Base-by-base conservation (phyloP, 306 rosid genomes). In the Dalbergia cultrata region DNA sequence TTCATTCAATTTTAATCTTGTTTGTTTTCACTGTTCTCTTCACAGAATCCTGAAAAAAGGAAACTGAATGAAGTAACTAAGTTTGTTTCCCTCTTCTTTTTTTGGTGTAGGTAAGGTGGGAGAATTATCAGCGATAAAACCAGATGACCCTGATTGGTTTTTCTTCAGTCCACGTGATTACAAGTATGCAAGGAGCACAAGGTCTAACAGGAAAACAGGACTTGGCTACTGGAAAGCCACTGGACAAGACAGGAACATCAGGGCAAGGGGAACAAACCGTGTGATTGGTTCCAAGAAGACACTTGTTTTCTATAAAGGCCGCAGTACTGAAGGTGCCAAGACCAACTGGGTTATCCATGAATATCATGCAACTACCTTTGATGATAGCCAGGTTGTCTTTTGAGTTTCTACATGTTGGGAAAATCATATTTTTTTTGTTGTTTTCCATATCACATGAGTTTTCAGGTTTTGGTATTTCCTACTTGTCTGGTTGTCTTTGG, bases 161-260 rank as follows among this genome's bases (percentile, higher is more conserved):
- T 94, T 91, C 87, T 85, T 92, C 63, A 73, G 79, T 78, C 80
- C 66, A 6, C 80, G 31, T 1, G 84, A 81, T 9, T 86, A 54
- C 67, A 92, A 85, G 85, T 63, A 82, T 58, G 6, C 70, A 4
- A 87, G 75, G 0, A 85, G 87, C 10, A 60, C 8, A 6, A 75
- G 88, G 33, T 0, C 22, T 4, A 85, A 86, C 53, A 80, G 97
- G 85, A 7, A 80, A 53, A 92, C 98, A 0, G 0, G 3, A 4
- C 0, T 0, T n/a, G 98, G 98, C 4, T 92, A 0, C 66, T 95
- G 98, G 98, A 92, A 95, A 75, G 16, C 72, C 74, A 92, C 97
- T 5, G 92, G 97, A 0, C 35, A 4, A 6, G 92, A 88, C 8
- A 64, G 90, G 17, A 1, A 7, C 0, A 74, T 92, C 53, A 86